A percentile compares a stretch with the other conserved stretches of the same genome.
These are phyloP conservation scores for Dacryopinax primogenitus DNA, from an alignment of 768 basidiomycete genomes.

Conservation along the genomic window DNA sequence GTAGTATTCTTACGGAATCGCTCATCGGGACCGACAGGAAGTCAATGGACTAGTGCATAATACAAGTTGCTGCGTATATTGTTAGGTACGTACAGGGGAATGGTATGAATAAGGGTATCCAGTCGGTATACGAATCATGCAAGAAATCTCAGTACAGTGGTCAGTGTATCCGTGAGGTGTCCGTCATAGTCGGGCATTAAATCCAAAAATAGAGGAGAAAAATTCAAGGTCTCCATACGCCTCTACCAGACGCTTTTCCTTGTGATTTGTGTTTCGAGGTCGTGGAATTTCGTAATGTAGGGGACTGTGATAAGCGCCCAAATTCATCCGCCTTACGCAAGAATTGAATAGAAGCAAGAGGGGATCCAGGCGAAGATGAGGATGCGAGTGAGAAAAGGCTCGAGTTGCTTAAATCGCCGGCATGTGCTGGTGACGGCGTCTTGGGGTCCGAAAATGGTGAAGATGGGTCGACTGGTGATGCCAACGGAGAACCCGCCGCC, in stretches of 20 bases:
- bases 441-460: slow-evolving; percentile 51
- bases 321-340: slow-evolving; percentile 55
- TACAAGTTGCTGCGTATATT: too few species aligned
- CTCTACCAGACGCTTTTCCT: neutral
- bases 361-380: slow-evolving; percentile 54
- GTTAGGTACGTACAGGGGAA: too few species aligned
- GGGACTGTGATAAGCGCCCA: neutral
- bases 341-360: slow-evolving; percentile 71
- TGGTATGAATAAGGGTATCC: neutral
- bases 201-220: neutral
- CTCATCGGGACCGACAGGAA: too few species aligned
- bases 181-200: neutral
- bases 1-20: too few species aligned
- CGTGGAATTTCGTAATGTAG: neutral
- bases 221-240: neutral
- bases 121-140: neutral
- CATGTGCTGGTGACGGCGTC: neutral
- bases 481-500: slow-evolving; percentile 57
- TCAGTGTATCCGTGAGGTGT: neutral
- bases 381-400: slow-evolving; percentile 39
- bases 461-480: slow-evolving; percentile 34
- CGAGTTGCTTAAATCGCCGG: slow-evolving; percentile 32
- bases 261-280: neutral
- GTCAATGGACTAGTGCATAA: neutral
- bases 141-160: neutral